Percentiles rank a stretch among this genome's conserved stretches.
Evolutionary conservation across 306 rosid species (phyloP).

Genomic region (Rosa lucieae): DNA sequence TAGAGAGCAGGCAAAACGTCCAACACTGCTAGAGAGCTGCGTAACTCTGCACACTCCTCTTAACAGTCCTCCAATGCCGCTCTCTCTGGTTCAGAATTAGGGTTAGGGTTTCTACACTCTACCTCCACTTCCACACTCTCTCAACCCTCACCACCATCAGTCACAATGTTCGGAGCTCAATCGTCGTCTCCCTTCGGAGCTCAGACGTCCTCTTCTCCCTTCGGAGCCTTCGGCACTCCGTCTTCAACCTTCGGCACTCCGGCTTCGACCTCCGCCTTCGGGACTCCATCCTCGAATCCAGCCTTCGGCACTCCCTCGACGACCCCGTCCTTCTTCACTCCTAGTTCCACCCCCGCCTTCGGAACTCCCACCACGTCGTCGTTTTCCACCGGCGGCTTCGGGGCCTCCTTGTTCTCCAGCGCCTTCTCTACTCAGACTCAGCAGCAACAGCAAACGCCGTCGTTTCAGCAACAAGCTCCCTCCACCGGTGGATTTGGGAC

Average conservation of each 20-base stretch:
- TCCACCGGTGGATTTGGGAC: conserved; percentile 56
- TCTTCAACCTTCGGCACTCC: conserved; percentile 54
- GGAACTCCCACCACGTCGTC: conserved; percentile 56
- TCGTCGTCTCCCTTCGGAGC: conserved; percentile 27
- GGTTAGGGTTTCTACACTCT: not conserved
- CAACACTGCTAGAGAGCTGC: not conserved
- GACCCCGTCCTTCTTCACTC: conserved; percentile 48
- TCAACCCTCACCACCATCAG: not conserved
- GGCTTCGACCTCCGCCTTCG: conserved; percentile 35
- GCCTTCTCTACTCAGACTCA: conserved; percentile 57
- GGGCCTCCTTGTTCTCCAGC: conserved; percentile 53
- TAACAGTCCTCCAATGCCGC: not conserved
- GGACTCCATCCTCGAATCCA: conserved; percentile 47
- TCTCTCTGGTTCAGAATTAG: not conserved
- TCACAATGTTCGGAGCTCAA: conserved; percentile 39
- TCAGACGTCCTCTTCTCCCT: not conserved
- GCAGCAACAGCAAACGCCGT: conserved; percentile 36
- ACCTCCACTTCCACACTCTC: not conserved
- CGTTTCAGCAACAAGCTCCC: conserved; percentile 41
- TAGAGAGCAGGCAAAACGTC: not conserved
- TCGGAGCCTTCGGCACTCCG: conserved; percentile 45
- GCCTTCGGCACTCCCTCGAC: conserved; percentile 48
- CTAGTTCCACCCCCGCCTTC: conserved; percentile 52
- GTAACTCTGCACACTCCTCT: not conserved
- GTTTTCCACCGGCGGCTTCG: conserved; percentile 58